phyloP scores from a whole-genome alignment of 225 moss, liverwort and hornwort species.

The Neckera pumila region DNA sequence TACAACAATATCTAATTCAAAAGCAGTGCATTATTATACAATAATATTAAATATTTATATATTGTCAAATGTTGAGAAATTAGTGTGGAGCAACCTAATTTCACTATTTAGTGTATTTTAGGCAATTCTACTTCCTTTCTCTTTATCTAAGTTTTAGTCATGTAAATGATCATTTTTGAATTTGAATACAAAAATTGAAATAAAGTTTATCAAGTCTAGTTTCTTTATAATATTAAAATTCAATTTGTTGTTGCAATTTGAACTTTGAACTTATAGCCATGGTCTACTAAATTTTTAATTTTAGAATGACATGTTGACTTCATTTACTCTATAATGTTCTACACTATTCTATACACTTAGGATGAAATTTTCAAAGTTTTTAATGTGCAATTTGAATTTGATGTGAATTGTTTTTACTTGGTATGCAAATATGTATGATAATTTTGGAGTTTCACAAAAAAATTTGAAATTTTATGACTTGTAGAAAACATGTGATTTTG shows the following conservation, averaged over 20 bases:
- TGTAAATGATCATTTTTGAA: neutral
- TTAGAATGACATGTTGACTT: neutral
- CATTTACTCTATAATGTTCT: neutral
- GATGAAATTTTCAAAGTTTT: neutral
- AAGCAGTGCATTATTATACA: neutral
- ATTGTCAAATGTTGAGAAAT: neutral
- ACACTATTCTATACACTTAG: too few relatives aligned
- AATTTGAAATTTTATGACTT: neutral
- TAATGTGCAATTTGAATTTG: too few relatives aligned
- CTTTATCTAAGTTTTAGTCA: too few relatives aligned
- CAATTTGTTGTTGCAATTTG: neutral
- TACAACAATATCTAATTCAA: too few relatives aligned
- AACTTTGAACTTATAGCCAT: neutral
- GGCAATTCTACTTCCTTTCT: too few relatives aligned
- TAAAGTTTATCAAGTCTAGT: neutral
- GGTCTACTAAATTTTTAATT: neutral
- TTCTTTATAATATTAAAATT: neutral
- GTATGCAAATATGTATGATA: neutral
- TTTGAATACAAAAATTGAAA: too few relatives aligned
- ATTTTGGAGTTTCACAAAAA: rapidly evolving
- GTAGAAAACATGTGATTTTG: neutral
- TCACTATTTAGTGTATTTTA: too few relatives aligned
- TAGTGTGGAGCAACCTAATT: neutral
- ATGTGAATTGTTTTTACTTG: neutral
- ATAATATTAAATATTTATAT: neutral